Percentiles rank a stretch among this genome's conserved stretches.
phyloP scores from a whole-genome alignment of 2,329 filamentous ascomycete species.

The Arthrobotrys pseudoclavata region DNA sequence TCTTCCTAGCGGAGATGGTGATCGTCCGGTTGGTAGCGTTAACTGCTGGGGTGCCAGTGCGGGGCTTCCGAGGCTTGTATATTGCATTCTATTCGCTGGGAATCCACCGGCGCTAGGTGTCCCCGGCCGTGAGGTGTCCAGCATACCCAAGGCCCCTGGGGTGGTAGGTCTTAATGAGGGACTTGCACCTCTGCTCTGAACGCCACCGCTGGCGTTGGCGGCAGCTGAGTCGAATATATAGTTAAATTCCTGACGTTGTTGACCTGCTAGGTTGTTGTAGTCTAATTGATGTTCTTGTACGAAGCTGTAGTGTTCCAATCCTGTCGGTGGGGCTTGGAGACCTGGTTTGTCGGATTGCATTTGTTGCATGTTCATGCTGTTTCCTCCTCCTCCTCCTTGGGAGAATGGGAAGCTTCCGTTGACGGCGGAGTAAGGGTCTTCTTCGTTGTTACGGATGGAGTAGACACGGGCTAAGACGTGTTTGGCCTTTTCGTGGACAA shows the following conservation, averaged over 20 bases:
- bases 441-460: conserved; percentile 80
- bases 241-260: conserved; percentile 37
- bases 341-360: conserved; percentile 48
- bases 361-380: conserved; percentile 20
- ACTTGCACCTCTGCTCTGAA: conserved; percentile 3
- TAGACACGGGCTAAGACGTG: conserved; percentile 89
- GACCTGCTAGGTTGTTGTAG: conserved; percentile 37
- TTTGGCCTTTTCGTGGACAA: conserved; percentile 92
- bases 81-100: neutral
- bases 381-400: neutral
- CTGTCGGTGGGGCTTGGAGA: conserved; percentile 7
- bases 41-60: conserved; percentile 26
- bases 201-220: conserved; percentile 3
- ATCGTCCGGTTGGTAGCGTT: conserved; percentile 21
- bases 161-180: conserved; percentile 14
- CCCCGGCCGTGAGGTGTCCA: conserved; percentile 21
- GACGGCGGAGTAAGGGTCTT: conserved; percentile 68
- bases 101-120: conserved; percentile 20
- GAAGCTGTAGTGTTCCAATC: conserved; percentile 52
- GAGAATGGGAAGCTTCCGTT: conserved; percentile 67
- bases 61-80: conserved; percentile 33
- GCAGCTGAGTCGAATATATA: conserved; percentile 37
- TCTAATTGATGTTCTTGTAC: conserved; percentile 46
- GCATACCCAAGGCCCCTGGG: conserved; percentile 15
- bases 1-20: conserved; percentile 37